These are phyloP conservation scores for Akanthomyces uredinophilus DNA, from an alignment of 2,329 filamentous ascomycete genomes.

Conservation along the genomic window DNA sequence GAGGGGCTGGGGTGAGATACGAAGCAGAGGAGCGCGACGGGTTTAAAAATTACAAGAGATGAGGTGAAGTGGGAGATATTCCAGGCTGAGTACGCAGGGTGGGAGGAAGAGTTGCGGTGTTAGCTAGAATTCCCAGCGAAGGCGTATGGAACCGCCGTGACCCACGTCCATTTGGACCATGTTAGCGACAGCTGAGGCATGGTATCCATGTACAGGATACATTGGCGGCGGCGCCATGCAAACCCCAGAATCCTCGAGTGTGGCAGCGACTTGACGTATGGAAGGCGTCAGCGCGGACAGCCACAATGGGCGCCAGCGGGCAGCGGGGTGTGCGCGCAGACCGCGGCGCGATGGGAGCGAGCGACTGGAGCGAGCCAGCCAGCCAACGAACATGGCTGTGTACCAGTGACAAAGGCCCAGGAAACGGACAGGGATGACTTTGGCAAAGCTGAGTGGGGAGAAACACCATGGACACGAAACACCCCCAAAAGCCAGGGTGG, in stretches of 20 bases:
- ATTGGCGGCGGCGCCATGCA: constrained; percentile 11
- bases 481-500: not conserved
- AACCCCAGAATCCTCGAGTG: constrained; percentile 8
- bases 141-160: constrained; percentile 9
- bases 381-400: constrained; percentile 14
- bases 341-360: not conserved
- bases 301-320: constrained; percentile 2
- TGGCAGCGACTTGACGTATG: not conserved
- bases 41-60: constrained; percentile 1
- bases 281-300: constrained; percentile 6
- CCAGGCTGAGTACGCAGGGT: constrained; percentile 1
- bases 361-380: not conserved
- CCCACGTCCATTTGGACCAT: constrained; percentile 10
- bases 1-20: not conserved
- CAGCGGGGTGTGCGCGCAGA: not conserved
- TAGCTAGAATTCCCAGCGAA: constrained; percentile 9
- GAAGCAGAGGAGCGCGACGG: not conserved
- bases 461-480: constrained; percentile 5
- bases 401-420: constrained; percentile 8
- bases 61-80: not conserved
- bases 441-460: constrained; percentile 9
- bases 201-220: constrained; percentile 7
- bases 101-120: constrained; percentile 1
- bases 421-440: constrained; percentile 6
- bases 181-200: constrained; percentile 10